A percentile compares a stretch with the other conserved stretches of the same genome.
Conservation (phyloP, 768 basidiomycete species). For the Clitopilus hobsonii region DNA sequence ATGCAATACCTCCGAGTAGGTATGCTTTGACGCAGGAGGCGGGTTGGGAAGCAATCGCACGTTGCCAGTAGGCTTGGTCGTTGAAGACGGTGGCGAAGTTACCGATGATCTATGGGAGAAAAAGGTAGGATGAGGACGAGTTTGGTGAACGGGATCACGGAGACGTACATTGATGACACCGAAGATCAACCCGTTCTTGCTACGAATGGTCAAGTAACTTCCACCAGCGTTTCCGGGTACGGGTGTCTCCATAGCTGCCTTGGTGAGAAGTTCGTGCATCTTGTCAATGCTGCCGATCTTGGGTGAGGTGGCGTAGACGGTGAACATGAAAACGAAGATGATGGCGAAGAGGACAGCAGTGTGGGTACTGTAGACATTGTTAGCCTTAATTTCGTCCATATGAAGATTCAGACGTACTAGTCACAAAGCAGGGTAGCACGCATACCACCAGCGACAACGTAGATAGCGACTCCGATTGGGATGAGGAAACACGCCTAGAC, state of each 20-base stretch:
- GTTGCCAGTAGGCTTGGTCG: constrained; percentile 85
- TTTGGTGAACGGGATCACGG: neutral
- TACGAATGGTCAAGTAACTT: constrained; percentile 79
- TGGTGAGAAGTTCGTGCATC: constrained; percentile 79
- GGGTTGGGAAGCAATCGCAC: constrained; percentile 84
- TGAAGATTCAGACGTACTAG: constrained; percentile 47
- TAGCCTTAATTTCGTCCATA: neutral
- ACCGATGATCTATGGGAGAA: constrained; percentile 51
- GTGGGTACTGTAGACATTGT: constrained; percentile 55
- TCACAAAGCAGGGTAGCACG: constrained; percentile 82
- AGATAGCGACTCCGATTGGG: constrained; percentile 82
- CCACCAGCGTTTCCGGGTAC: constrained; percentile 82
- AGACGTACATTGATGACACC: constrained; percentile 66
- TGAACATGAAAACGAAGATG: constrained; percentile 71
- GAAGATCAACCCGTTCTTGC: constrained; percentile 74
- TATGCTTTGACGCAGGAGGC: constrained; percentile 89
- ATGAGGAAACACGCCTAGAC: constrained; percentile 82
- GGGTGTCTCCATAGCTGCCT: constrained; percentile 49
- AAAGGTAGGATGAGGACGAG: neutral
- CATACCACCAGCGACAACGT: constrained; percentile 86
- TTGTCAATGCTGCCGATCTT: constrained; percentile 74
- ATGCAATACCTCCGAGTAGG: constrained; percentile 82
- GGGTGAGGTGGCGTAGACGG: constrained; percentile 73
- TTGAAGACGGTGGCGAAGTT: constrained; percentile 65
- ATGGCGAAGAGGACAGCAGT: constrained; percentile 84